A percentile compares a stretch with the other conserved stretches of the same genome.
phyloP scores from a whole-genome alignment of 1,284 basidiomycete genomes.

The Moesziomyces antarcticus region DNA sequence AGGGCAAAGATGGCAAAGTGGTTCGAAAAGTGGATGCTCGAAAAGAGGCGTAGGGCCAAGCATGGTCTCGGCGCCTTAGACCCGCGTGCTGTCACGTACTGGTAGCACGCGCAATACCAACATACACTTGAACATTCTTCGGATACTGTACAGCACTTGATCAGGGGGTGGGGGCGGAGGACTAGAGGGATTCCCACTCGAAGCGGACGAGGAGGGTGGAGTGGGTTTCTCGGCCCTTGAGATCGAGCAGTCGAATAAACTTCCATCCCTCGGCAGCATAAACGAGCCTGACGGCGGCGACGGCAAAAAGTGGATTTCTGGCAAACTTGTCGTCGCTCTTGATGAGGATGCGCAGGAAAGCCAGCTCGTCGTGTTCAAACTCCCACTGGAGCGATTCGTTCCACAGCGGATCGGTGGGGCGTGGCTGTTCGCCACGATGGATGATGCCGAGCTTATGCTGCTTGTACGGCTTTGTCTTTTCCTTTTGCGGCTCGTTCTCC shows the following conservation, averaged over 20 bases:
- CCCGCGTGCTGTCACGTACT: slow-evolving; percentile 41
- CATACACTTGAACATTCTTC: neutral
- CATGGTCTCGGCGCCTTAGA: slow-evolving; percentile 28
- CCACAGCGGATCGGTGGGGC: slow-evolving; percentile 55
- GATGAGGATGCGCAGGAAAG: slow-evolving; percentile 55
- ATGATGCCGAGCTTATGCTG: slow-evolving; percentile 51
- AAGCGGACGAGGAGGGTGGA: slow-evolving; percentile 53
- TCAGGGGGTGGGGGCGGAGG: neutral
- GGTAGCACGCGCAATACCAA: slow-evolving; percentile 16
- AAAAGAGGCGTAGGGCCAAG: slow-evolving; percentile 45
- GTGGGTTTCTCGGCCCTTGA: slow-evolving; percentile 72
- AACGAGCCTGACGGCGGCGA: slow-evolving; percentile 44
- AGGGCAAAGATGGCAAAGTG: slow-evolving; percentile 62
- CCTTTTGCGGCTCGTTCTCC: slow-evolving; percentile 41
- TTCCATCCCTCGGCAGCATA: slow-evolving; percentile 68
- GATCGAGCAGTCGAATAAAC: slow-evolving; percentile 72
- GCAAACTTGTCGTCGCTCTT: slow-evolving; percentile 62
- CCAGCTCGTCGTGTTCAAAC: slow-evolving; percentile 54
- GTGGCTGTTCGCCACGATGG: slow-evolving; percentile 52
- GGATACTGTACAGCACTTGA: neutral
- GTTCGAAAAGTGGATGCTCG: slow-evolving; percentile 60
- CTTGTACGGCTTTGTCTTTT: slow-evolving; percentile 55
- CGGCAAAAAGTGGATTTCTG: slow-evolving; percentile 56
- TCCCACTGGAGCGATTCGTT: slow-evolving; percentile 56
- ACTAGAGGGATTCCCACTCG: slow-evolving; percentile 27